Base-by-base conservation (phyloP, 2,329 filamentous ascomycete genomes). In the Trichoderma sp. region DNA sequence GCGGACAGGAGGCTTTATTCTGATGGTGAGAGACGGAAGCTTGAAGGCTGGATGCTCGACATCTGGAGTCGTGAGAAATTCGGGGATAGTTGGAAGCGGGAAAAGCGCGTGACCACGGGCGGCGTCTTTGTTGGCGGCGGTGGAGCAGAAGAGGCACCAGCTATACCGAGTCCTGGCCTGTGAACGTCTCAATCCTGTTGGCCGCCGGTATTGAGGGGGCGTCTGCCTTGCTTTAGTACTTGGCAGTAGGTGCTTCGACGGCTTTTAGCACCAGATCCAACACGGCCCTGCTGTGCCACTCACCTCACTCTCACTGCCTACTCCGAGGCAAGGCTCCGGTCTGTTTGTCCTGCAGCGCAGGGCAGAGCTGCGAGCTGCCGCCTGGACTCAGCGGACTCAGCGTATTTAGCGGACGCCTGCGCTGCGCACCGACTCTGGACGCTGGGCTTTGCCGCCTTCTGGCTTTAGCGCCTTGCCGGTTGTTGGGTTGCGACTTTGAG, bases 101-200 rank as follows among this genome's bases (percentile, higher is more conserved):
- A 75, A 77, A 78, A 78, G 76, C 77, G 76, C 76, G 77, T 78
- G 76, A 78, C 76, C 73, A 75, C 72, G 72, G 73, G 74, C 74
- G 73, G 73, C 74, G 64, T 66, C 64, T 67, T 54, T 52, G 63
- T 50, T 65, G 61, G 61, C 63, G 61, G 61, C 67, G 61, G 67
- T 60, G 66, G 50, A 68, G 56, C 50, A 29, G 15, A 29, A 45
- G 42, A 53, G 39, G 64, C 64, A 34, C 45, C 37, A 39, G 52
- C 13, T n/a, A 19, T 19, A 10, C 19, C 42, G 22, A 48, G 42
- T 48, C n/a, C 42, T 48, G 42, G 29, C n/a, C 59, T 48, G n/a
- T n/a, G n/a, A n/a, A n/a, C n/a, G n/a, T n/a, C n/a, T n/a, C n/a
- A n/a, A n/a, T n/a, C n/a, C n/a, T n/a, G 39, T 35, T 53, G 37